These are phyloP conservation scores for Ceratorhiza oryzae-sativae DNA, from an alignment of 1,284 basidiomycete species.

Conservation along the genomic window DNA sequence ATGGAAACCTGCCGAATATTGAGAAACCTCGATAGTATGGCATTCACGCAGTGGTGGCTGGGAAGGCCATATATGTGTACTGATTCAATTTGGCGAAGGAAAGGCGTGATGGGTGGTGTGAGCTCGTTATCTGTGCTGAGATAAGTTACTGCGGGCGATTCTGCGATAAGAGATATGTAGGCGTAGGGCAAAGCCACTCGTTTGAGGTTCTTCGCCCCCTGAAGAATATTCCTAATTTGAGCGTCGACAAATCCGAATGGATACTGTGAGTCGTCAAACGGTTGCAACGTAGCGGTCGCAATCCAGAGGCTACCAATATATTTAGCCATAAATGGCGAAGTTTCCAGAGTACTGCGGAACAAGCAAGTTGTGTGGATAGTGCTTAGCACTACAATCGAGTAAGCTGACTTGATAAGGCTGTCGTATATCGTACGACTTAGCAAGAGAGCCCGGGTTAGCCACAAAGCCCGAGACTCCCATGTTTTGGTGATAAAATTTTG, in stretches of 20 bases:
- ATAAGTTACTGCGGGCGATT: not conserved
- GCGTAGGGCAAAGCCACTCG: constrained; percentile 16
- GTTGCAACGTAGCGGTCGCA: not conserved
- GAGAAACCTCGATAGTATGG: constrained; percentile 14
- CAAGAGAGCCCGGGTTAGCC: not conserved
- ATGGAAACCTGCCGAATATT: constrained; percentile 4
- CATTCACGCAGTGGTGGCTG: constrained; percentile 11
- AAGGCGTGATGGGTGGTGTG: constrained; percentile 13
- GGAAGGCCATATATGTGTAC: constrained; percentile 19
- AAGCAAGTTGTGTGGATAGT: not conserved
- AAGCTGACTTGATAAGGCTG: not conserved
- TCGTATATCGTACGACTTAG: not conserved
- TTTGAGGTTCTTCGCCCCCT: not conserved
- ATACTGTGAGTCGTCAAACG: not conserved
- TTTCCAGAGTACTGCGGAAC: not conserved
- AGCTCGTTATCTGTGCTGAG: constrained; percentile 13
- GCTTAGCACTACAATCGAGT: not conserved
- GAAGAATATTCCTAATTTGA: not conserved
- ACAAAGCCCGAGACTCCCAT: not conserved
- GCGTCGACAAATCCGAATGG: not conserved
- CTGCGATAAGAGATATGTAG: not conserved
- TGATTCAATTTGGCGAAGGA: not conserved
- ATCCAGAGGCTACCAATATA: not conserved
- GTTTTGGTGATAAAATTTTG: not conserved
- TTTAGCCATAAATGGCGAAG: not conserved